phyloP scores from a whole-genome alignment of 768 basidiomycete genomes.

The Rhodotorula toruloides region DNA sequence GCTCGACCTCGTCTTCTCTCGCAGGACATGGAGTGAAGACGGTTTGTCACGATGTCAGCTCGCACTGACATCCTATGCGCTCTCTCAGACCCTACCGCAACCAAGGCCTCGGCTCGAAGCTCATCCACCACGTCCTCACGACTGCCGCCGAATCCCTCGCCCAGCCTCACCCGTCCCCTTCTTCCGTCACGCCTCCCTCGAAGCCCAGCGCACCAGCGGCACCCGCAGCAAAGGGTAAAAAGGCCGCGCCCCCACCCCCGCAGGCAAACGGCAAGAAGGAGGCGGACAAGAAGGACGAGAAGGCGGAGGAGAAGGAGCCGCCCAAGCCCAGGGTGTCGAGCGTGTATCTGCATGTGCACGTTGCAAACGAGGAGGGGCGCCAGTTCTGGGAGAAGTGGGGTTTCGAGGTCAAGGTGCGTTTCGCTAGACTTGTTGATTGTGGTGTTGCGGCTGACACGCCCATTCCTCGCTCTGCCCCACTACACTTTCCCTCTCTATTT shows the following conservation, averaged over 20 bases:
- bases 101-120: conserved; percentile 66
- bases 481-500: not conserved
- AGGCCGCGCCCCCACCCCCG: conserved; percentile 15
- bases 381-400: conserved; percentile 78
- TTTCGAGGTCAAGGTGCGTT: conserved; percentile 57
- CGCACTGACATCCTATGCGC: not conserved
- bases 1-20: conserved; percentile 2
- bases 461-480: not conserved
- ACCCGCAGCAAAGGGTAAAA: conserved; percentile 12
- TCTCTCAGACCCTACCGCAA: conserved; percentile 65
- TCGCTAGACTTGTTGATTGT: no score
- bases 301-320: conserved; percentile 14
- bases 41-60: no score
- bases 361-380: conserved; percentile 71
- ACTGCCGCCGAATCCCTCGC: conserved; percentile 29
- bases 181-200: not conserved
- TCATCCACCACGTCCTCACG: conserved; percentile 62
- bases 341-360: conserved; percentile 80
- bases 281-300: conserved; percentile 7
- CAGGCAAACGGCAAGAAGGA: not conserved
- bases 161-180: not conserved
- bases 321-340: conserved; percentile 27
- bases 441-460: no score
- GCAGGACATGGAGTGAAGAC: no score
- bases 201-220: not conserved